Percentiles rank a stretch among this genome's conserved stretches.
These are phyloP conservation scores for Dioscorea alata DNA, from an alignment of 106 monocot species.

Conservation along the genomic window DNA sequence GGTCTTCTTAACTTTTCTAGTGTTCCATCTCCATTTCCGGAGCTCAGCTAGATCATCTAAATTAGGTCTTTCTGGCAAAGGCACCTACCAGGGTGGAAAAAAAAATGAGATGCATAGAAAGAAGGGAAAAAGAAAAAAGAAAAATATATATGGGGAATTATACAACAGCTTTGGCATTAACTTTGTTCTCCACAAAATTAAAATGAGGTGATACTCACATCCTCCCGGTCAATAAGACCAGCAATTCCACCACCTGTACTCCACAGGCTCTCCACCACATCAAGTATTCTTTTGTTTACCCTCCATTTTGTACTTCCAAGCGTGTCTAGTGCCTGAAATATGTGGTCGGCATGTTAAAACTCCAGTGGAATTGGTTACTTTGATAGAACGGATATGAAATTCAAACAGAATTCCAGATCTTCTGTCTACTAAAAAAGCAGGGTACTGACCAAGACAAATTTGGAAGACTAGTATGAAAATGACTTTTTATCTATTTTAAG, in stretches of 20 bases:
- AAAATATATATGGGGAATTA: no score
- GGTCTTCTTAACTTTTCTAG: slow-evolving; percentile 63
- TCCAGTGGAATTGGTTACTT: no score
- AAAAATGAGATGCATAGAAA: not conserved
- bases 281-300: slow-evolving; percentile 73
- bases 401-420: no score
- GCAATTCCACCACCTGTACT: slow-evolving; percentile 67
- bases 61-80: slow-evolving; percentile 50
- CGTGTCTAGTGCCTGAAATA: slow-evolving; percentile 67
- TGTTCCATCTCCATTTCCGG: slow-evolving; percentile 62
- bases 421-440: no score
- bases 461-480: no score
- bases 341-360: no score
- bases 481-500: no score
- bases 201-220: slow-evolving; percentile 36
- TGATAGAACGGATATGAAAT: no score
- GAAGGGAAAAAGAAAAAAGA: not conserved
- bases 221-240: slow-evolving; percentile 61
- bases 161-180: no score
- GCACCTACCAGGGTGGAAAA: slow-evolving; percentile 33
- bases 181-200: not conserved
- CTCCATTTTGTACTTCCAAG: slow-evolving; percentile 93
- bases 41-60: slow-evolving; percentile 54
- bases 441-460: no score
- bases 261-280: slow-evolving; percentile 71